Percentiles rank a stretch among this genome's conserved stretches.
Conservation (phyloP, 768 basidiomycete genomes). For the Tricholoma furcatifolium region DNA sequence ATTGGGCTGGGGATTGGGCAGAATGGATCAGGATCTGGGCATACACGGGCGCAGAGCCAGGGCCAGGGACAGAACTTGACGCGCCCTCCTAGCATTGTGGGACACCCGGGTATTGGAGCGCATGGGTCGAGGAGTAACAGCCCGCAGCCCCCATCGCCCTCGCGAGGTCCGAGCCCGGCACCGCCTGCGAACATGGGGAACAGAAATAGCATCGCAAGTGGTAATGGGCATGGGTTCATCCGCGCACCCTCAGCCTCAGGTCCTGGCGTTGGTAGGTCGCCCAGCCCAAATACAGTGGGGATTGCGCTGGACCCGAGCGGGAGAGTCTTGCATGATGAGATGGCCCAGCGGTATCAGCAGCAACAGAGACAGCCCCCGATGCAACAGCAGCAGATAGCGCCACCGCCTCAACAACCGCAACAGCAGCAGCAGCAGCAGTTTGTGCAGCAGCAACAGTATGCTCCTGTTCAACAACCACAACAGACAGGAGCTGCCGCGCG, state of each 20-base stretch:
- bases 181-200: constrained; percentile 23
- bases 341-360: constrained; percentile 60
- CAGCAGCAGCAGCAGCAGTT: constrained; percentile 22
- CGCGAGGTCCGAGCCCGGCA: constrained; percentile 55
- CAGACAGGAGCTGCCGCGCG: constrained; percentile 19
- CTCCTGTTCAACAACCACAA: constrained; percentile 29
- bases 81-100: constrained; percentile 58
- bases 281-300: constrained; percentile 78
- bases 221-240: constrained; percentile 34
- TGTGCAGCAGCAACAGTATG: constrained; percentile 24
- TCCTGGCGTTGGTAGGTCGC: constrained; percentile 44
- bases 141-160: constrained; percentile 55
- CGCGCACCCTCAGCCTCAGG: constrained; percentile 31
- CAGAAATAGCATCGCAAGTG: constrained; percentile 13
- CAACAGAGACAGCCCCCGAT: constrained; percentile 21
- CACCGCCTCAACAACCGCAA: constrained; percentile 24
- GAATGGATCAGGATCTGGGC: background rate
- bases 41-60: constrained; percentile 11
- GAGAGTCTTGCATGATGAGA: constrained; percentile 75
- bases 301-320: constrained; percentile 82
- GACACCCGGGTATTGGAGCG: constrained; percentile 82
- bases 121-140: constrained; percentile 63
- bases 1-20: background rate
- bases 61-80: constrained; percentile 41
- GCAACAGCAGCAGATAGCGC: constrained; percentile 22